Evolutionary conservation across 495 filamentous ascomycete species (phyloP).

Genomic region (Neurospora intermedia): DNA sequence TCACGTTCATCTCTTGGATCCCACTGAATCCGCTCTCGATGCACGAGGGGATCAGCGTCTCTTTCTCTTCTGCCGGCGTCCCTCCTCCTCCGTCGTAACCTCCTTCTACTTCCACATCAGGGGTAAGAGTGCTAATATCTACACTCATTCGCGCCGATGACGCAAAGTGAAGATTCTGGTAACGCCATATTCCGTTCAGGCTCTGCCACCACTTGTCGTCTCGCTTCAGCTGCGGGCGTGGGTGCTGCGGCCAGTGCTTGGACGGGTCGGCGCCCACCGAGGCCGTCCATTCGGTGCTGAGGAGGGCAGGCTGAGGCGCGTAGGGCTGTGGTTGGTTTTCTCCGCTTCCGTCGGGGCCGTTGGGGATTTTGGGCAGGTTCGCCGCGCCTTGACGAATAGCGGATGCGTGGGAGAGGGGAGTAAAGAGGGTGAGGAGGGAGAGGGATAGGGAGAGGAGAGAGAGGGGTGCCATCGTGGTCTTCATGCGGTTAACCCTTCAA

Average conservation of each 20-base stretch:
- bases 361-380: not conserved
- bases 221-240: constrained; percentile 49
- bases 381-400: not conserved
- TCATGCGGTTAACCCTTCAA: no score
- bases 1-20: constrained; percentile 18
- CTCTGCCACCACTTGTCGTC: constrained; percentile 42
- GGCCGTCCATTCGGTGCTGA: not conserved
- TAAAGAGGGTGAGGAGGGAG: not conserved
- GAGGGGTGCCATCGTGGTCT: not conserved
- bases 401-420: not conserved
- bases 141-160: not conserved
- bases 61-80: constrained; percentile 6
- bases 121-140: not conserved
- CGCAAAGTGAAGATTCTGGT: constrained; percentile 18
- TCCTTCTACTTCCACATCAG: not conserved
- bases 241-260: constrained; percentile 57
- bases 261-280: constrained; percentile 3
- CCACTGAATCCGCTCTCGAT: constrained; percentile 45
- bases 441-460: not conserved
- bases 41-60: constrained; percentile 55
- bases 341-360: not conserved
- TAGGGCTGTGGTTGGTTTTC: not conserved
- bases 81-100: not conserved
- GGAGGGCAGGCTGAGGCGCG: not conserved
- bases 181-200: constrained; percentile 60